Conservation (phyloP, 106 monocot genomes). For the Phalaenopsis equestris region DNA sequence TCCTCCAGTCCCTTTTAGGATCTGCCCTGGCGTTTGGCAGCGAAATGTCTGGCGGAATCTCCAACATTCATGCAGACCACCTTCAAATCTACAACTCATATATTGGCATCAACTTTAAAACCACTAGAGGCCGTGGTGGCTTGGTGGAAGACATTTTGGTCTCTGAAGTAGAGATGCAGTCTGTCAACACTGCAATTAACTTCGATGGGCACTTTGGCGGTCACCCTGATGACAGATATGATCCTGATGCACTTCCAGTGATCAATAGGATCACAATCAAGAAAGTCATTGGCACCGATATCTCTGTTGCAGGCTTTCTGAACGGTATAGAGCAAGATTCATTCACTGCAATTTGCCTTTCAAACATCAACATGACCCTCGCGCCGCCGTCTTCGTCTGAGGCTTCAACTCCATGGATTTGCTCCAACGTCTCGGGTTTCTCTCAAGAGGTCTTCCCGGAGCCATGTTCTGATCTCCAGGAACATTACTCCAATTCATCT, state of each 20-base stretch:
- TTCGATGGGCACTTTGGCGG: constrained; percentile 45
- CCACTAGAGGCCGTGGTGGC: constrained; percentile 66
- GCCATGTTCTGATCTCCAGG: constrained; percentile 50
- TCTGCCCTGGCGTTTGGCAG: constrained; percentile 81
- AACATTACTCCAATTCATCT: constrained; percentile 37
- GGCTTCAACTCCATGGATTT: constrained; percentile 37
- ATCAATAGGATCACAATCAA: constrained; percentile 57
- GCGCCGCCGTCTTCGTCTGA: background rate
- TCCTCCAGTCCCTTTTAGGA: constrained; percentile 34
- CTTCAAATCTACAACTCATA: constrained; percentile 46
- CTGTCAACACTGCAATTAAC: constrained; percentile 44
- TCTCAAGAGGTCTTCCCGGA: constrained; percentile 57
- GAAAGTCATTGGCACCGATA: constrained; percentile 39
- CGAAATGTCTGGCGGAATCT: constrained; percentile 91
- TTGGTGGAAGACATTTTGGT: constrained; percentile 45
- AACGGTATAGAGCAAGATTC: constrained; percentile 48
- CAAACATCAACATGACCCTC: constrained; percentile 38
- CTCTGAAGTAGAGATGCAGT: constrained; percentile 46
- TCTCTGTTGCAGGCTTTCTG: constrained; percentile 47
- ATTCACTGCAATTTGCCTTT: constrained; percentile 74
- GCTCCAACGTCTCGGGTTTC: constrained; percentile 65
- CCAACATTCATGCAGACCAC: constrained; percentile 34
- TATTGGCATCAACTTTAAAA: constrained; percentile 56
- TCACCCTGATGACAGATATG: constrained; percentile 60
- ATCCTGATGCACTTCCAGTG: constrained; percentile 45